Base-by-base conservation (phyloP, 2,329 filamentous ascomycete genomes). In the Albophoma yamanashiensis region DNA sequence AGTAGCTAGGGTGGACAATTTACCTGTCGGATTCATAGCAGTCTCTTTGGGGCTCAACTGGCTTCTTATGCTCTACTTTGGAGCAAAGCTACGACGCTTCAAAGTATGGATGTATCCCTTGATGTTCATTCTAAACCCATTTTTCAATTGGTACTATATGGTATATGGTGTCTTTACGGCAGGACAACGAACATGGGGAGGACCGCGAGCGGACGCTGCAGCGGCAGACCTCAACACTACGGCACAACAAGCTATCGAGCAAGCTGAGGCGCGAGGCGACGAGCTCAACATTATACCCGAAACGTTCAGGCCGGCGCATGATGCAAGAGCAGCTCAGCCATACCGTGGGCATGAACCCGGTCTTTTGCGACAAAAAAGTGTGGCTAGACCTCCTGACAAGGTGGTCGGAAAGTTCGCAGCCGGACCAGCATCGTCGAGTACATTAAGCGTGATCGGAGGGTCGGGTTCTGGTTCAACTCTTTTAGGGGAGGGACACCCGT, bases 71-170 rank as follows among this genome's bases (percentile, higher is more conserved):
- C 78, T 97, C 62, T 97, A 96, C 77, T 97, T 97, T 72, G 93
- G 91, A 31, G 83, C 87, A 59, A 92, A 91, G 74, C 82, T 97
- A 56, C 87, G 88, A 62, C 84, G 94, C 12, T 97, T 88, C 78
- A 97, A 99, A 79, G 89, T 95, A 63, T 93, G 91, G 88, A 79
- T 97, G 7, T 97, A 97, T 71, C 93, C 93, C 0, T 68, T 97
- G 63, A 97, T 97, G 92, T 97, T 97, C 71, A 76, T 96, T 55
- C 74, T 97, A 63, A 97, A 97, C 70, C 93, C 94, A 0, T 95
- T 97, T 70, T 92, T 97, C 81, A 97, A 97, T 75, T 97, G 93
- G 93, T 84, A 91, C 61, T 97, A 97, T 77, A 96, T 97, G 89
- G 89, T 96, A 2, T 96, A 97, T 72, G 92, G 92, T 52, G 95